These are phyloP conservation scores for Aspergillus sparsus DNA, from an alignment of 495 filamentous ascomycete species.

Conservation along the genomic window DNA sequence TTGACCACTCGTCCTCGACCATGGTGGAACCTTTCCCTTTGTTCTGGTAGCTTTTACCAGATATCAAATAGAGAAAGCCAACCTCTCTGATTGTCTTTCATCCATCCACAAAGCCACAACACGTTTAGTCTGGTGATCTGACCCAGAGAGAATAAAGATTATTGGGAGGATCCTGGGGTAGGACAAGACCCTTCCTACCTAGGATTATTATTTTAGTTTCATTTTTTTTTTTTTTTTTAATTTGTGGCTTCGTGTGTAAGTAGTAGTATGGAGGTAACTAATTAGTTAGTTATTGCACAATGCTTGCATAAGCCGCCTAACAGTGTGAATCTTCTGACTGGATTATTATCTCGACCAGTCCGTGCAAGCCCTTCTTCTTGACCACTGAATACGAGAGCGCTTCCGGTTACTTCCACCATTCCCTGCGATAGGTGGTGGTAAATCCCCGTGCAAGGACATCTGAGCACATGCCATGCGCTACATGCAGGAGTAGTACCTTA, in stretches of 20 bases:
- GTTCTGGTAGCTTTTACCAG: constrained; percentile 20
- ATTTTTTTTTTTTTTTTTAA: background rate
- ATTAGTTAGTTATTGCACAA: no score
- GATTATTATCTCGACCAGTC: constrained; percentile 1
- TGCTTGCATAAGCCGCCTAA: constrained; percentile 11
- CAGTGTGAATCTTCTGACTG: constrained; percentile 6
- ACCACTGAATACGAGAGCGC: constrained; percentile 13
- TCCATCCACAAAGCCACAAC: background rate
- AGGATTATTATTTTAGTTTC: background rate
- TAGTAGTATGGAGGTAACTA: no score
- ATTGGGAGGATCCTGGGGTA: background rate
- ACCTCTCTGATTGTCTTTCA: constrained; percentile 1
- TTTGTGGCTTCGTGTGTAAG: no score
- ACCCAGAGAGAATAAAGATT: background rate
- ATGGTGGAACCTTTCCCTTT: constrained; percentile 10
- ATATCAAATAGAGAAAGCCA: background rate
- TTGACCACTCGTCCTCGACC: constrained; percentile 24
- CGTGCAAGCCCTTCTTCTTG: background rate
- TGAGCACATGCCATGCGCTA: constrained; percentile 16
- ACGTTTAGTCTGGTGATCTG: background rate
- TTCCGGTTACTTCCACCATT: constrained; percentile 13
- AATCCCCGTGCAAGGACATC: constrained; percentile 17
- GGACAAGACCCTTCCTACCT: background rate
- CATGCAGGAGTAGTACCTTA: constrained; percentile 17
- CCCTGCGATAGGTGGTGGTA: constrained; percentile 21